phyloP scores from a whole-genome alignment of 176 grass and related monocot genomes.

The Elymus sibiricus region DNA sequence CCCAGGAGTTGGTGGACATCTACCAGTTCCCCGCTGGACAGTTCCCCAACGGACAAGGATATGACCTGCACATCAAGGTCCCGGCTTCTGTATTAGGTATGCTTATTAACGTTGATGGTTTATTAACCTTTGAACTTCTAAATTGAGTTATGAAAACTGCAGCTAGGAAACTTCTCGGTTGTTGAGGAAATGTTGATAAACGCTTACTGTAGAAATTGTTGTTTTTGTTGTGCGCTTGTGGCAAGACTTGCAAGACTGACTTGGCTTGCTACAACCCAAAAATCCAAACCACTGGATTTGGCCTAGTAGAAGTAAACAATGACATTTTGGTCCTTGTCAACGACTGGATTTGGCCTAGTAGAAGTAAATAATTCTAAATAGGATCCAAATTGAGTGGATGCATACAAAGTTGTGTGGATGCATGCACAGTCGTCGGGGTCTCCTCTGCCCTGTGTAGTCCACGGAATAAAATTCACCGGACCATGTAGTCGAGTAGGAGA shows the following conservation, averaged over 20 bases:
- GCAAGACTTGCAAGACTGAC: background rate
- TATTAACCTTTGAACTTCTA: background rate
- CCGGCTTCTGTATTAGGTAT: conserved; percentile 48
- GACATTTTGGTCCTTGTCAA: background rate
- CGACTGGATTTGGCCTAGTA: background rate
- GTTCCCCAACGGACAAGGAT: conserved; percentile 46
- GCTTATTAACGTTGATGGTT: background rate
- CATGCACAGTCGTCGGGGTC: background rate
- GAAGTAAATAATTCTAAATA: background rate
- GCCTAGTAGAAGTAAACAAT: background rate
- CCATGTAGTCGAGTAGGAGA: background rate
- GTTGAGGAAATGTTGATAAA: background rate
- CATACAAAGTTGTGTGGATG: background rate
- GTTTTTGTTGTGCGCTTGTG: background rate
- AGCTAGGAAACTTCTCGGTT: background rate
- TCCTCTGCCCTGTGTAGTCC: background rate
- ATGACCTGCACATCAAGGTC: conserved; percentile 62
- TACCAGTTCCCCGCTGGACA: conserved; percentile 51
- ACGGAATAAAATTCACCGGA: conserved; percentile 9
- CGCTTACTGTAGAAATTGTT: background rate
- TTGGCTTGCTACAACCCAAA: background rate
- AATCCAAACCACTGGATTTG: background rate
- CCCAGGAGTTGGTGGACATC: conserved; percentile 64
- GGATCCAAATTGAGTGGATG: background rate
- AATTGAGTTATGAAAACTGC: background rate